These are phyloP conservation scores for Salvia miltiorrhiza DNA, from an alignment of 257 asterid species.

Conservation along the genomic window DNA sequence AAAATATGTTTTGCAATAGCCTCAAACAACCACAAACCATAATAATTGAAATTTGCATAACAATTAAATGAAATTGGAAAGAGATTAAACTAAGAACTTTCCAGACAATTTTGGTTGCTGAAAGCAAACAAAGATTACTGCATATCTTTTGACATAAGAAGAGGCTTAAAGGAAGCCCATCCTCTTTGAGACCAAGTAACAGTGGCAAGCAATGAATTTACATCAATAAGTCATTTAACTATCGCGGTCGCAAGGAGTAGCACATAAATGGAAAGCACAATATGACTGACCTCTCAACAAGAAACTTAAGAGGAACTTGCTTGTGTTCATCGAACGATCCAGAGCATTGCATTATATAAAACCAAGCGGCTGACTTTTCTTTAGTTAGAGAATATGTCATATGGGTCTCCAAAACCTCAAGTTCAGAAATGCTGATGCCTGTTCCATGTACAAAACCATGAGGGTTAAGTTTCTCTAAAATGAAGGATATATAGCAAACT, in stretches of 20 bases:
- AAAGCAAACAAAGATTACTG: not conserved
- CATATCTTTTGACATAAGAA: not conserved
- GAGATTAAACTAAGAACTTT: not conserved
- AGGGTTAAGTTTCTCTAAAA: not conserved
- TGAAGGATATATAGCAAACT: not conserved
- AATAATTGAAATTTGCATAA: not conserved
- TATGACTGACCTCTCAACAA: slow-evolving; percentile 50
- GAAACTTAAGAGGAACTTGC: slow-evolving; percentile 39
- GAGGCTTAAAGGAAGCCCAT: not conserved
- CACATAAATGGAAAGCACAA: not conserved
- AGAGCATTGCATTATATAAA: slow-evolving; percentile 50
- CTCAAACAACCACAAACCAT: not conserved
- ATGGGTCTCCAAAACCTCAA: slow-evolving; percentile 53
- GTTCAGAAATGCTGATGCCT: slow-evolving; percentile 51
- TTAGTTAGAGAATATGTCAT: slow-evolving; percentile 47
- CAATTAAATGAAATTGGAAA: not conserved
- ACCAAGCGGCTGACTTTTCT: slow-evolving; percentile 46
- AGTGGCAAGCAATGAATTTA: not conserved
- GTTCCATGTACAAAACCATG: slow-evolving; percentile 23
- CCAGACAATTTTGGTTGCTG: not conserved
- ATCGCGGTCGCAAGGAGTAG: not conserved
- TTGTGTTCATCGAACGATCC: slow-evolving; percentile 23
- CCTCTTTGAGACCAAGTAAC: not conserved
- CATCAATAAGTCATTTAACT: not conserved
- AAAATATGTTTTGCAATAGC: not conserved